Evolutionary conservation across 169 alveolate species (phyloP).

Genomic region (Plasmodium vivax): DNA sequence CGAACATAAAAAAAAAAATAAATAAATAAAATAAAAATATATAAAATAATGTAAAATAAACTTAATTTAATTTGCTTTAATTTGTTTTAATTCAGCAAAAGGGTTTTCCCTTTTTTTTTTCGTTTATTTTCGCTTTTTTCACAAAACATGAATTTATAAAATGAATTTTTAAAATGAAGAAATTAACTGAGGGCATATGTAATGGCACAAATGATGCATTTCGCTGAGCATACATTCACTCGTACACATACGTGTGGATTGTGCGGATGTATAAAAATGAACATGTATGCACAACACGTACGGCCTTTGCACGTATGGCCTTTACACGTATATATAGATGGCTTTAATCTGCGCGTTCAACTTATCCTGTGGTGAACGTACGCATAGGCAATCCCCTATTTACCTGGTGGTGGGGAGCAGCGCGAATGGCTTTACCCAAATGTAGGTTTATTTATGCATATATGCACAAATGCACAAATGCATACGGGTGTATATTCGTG

Average conservation of each 20-base stretch:
- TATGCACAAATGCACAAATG: neutral
- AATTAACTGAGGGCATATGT: neutral
- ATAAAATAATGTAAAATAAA: neutral
- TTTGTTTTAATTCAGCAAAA: neutral
- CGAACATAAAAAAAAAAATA: neutral
- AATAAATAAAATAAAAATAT: neutral
- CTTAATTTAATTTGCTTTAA: too few relatives aligned
- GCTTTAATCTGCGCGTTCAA: neutral
- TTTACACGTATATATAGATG: neutral
- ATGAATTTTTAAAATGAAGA: neutral
- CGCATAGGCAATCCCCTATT: neutral
- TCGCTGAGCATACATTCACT: neutral
- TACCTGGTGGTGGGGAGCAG: neutral
- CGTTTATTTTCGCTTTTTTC: neutral
- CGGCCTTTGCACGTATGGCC: neutral
- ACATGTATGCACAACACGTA: neutral
- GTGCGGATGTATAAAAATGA: neutral
- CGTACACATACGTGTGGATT: neutral
- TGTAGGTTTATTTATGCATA: neutral
- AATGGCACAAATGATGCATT: neutral
- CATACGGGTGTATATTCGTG: neutral
- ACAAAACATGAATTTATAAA: neutral
- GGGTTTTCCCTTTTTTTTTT: neutral
- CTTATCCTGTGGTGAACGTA: neutral
- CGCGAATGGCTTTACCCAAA: neutral